Base-by-base conservation (phyloP, 495 filamentous ascomycete genomes). In the Tuber magnatum region DNA sequence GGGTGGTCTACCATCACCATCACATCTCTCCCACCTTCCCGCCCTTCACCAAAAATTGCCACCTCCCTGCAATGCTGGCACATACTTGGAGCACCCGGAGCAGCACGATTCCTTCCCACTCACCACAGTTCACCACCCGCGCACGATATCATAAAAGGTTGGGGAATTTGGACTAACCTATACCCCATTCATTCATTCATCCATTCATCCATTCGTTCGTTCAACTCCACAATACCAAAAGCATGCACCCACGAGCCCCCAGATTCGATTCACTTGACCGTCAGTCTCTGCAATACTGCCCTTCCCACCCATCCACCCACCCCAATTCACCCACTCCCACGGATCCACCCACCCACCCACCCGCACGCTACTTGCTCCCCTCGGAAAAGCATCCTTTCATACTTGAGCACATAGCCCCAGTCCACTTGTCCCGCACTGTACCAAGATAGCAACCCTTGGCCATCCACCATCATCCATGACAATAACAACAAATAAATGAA, bases 351-450 rank as follows among this genome's bases (percentile, higher is more conserved):
- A 65, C 2, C 46, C 39, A 48, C 16, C 51, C 51, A 16, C 12
- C 51, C 51, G 16, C 51, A 32, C 51, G n/a, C n/a, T 61, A 4
- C n/a, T 12, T 61, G 3, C n/a, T 61, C 51, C 51, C 51, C 51
- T 32, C 12, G 12, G 51, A 32, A 61, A 61, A 61, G n/a, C n/a
- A 16, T 3, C 32, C 28, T 16, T 61, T 61, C 51, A 61, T 61
- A 61, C n/a, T n/a, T n/a, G n/a, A n/a, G n/a, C n/a, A n/a, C 51
- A 61, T 61, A 61, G 51, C 51, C 51, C 56, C 56, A 65, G 28
- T 35, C 56, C 14, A 35, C 28, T 32, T 0, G 12, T 28, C 4
- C 20, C 18, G 39, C 7, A 56, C 6, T 6, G 14, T 65, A 65
- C 56, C 56, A 65, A 65, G 56, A 65, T 65, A 65, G 56, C 56